These are phyloP conservation scores for Vinca minor DNA, from an alignment of 257 asterid species.

Conservation along the genomic window DNA sequence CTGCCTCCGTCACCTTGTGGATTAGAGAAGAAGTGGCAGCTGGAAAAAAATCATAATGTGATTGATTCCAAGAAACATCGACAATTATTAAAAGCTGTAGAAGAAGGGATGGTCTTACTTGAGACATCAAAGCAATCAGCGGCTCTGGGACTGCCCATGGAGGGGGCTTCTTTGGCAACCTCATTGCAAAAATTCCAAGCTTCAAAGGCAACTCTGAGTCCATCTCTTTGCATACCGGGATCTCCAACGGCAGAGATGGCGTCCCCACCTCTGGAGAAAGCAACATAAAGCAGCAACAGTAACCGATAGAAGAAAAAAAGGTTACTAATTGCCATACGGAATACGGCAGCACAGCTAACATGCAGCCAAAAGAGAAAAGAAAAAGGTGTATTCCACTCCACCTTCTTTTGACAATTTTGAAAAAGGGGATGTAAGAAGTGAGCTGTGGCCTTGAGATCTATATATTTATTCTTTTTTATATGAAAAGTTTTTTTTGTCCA, in stretches of 20 bases:
- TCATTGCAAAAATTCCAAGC: conserved; percentile 66
- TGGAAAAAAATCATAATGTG: not conserved
- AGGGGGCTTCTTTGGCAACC: conserved; percentile 48
- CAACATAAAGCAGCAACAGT: not conserved
- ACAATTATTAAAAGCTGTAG: no score
- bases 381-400: no score
- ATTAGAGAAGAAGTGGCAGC: conserved; percentile 25
- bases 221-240: conserved; percentile 58
- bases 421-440: no score
- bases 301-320: no score
- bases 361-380: no score
- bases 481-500: no score
- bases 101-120: not conserved
- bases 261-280: not conserved
- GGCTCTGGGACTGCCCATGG: conserved; percentile 62
- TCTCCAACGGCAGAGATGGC: conserved; percentile 52
- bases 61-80: not conserved
- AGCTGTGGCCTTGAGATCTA: no score
- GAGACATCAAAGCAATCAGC: conserved; percentile 57
- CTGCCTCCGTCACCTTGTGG: conserved; percentile 46
- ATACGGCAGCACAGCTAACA: no score
- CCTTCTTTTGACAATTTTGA: no score
- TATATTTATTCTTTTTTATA: no score
- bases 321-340: no score
- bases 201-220: conserved; percentile 55